Evolutionary conservation across 768 basidiomycete species (phyloP).

Genomic region (Podaxis sp.): DNA sequence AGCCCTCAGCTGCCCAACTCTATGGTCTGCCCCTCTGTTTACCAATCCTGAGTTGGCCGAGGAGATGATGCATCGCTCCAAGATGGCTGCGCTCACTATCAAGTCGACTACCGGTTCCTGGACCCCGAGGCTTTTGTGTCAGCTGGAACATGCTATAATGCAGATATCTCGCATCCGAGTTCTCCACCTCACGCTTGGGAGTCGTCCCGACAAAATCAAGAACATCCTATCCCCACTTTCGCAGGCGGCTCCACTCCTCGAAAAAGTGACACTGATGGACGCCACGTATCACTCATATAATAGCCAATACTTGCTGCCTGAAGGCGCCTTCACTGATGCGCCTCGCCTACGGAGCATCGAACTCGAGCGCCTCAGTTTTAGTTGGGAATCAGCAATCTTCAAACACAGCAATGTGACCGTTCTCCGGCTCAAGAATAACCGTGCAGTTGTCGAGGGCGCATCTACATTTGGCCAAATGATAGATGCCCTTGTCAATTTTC

Average conservation of each 20-base stretch:
- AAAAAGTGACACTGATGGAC: background rate
- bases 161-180: conserved; percentile 34
- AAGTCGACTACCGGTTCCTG: conserved; percentile 22
- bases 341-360: conserved; percentile 7
- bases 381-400: conserved; percentile 8
- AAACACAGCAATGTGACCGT: conserved; percentile 7
- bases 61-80: conserved; percentile 46
- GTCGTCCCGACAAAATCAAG: background rate
- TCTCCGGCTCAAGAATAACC: background rate
- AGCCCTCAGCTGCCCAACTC: conserved; percentile 36
- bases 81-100: conserved; percentile 35
- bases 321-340: conserved; percentile 1
- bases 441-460: background rate
- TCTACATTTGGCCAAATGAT: conserved; percentile 4
- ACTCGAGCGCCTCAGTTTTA: conserved; percentile 3
- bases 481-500: conserved; percentile 5
- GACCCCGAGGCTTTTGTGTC: conserved; percentile 25
- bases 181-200: conserved; percentile 28
- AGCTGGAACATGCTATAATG: conserved; percentile 16
- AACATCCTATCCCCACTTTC: background rate
- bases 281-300: background rate
- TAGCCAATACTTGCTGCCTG: background rate
- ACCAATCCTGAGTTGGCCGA: conserved; percentile 34
- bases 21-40: conserved; percentile 42
- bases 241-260: conserved; percentile 7